phyloP scores from a whole-genome alignment of 306 rosid genomes.

The Gastrolobium villosum region DNA sequence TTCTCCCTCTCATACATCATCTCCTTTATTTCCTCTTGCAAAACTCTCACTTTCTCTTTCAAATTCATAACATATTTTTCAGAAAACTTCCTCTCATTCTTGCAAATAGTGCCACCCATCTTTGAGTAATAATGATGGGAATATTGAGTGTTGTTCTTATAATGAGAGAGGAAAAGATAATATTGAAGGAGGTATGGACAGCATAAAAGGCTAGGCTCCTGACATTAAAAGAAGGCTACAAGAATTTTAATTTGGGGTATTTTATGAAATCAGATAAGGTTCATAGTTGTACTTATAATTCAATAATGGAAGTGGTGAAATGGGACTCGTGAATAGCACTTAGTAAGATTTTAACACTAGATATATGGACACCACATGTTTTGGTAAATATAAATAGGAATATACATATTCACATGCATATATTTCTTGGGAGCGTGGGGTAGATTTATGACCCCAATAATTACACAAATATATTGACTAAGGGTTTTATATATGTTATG shows the following conservation, averaged over 20 bases:
- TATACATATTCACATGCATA: constrained; percentile 59
- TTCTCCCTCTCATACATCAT: constrained; percentile 71
- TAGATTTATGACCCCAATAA: constrained; percentile 53
- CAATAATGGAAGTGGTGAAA: constrained; percentile 51
- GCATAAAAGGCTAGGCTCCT: constrained; percentile 43
- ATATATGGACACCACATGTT: constrained; percentile 50
- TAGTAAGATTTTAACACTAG: constrained; percentile 37
- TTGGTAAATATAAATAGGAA: constrained; percentile 46
- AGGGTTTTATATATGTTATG: too few relatives aligned
- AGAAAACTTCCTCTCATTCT: constrained; percentile 46
- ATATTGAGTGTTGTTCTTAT: constrained; percentile 30
- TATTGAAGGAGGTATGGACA: constrained; percentile 19
- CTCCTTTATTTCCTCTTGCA: constrained; percentile 72
- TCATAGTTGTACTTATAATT: constrained; percentile 31
- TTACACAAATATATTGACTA: constrained; percentile 45
- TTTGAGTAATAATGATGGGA: not conserved
- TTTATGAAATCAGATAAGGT: constrained; percentile 50
- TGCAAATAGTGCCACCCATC: constrained; percentile 75
- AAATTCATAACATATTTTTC: constrained; percentile 53
- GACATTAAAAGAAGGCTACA: constrained; percentile 34
- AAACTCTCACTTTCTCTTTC: constrained; percentile 68
- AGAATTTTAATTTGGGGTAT: constrained; percentile 36
- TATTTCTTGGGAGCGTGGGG: constrained; percentile 47
- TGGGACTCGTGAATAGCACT: constrained; percentile 46
- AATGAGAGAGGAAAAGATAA: constrained; percentile 38